These are phyloP conservation scores for Naganishia vaughanmartiniae DNA, from an alignment of 768 basidiomycete species.

Conservation along the genomic window DNA sequence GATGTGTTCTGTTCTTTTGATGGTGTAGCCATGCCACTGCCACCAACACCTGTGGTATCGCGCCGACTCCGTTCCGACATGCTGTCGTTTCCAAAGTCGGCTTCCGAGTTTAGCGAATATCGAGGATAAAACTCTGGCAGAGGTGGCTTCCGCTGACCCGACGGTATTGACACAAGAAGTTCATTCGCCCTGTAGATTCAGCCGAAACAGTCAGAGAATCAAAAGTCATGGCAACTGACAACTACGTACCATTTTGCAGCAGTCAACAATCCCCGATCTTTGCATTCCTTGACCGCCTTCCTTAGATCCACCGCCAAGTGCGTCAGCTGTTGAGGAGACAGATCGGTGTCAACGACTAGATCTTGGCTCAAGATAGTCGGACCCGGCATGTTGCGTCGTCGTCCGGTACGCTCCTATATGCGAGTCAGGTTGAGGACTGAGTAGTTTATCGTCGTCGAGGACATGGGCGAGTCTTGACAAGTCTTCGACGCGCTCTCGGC, in stretches of 20 bases:
- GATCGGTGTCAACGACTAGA: not conserved
- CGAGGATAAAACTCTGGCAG: constrained; percentile 17
- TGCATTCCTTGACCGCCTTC: constrained; percentile 31
- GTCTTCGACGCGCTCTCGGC: not conserved
- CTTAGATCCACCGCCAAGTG: constrained; percentile 25
- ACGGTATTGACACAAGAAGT: constrained; percentile 27
- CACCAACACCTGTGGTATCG: not conserved
- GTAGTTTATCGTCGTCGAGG: not conserved
- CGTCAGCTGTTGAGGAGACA: constrained; percentile 17
- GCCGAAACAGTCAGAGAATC: not conserved
- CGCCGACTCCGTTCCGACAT: not conserved
- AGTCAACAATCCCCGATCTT: constrained; percentile 25
- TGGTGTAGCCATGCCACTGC: not conserved
- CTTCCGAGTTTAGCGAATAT: constrained; percentile 13
- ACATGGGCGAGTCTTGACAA: not conserved
- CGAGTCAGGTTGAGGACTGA: not conserved
- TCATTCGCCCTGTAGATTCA: constrained; percentile 27
- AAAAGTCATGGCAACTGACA: not conserved
- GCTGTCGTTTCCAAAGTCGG: constrained; percentile 2
- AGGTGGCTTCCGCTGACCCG: constrained; percentile 7
- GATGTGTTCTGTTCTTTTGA: not conserved
- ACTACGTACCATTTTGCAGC: constrained; percentile 32
- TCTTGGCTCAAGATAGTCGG: not conserved
- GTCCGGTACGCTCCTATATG: not conserved
- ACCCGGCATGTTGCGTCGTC: not conserved